Conservation (phyloP, 352 stramenopile genomes). For the Phytophthora fragariaefolia region DNA sequence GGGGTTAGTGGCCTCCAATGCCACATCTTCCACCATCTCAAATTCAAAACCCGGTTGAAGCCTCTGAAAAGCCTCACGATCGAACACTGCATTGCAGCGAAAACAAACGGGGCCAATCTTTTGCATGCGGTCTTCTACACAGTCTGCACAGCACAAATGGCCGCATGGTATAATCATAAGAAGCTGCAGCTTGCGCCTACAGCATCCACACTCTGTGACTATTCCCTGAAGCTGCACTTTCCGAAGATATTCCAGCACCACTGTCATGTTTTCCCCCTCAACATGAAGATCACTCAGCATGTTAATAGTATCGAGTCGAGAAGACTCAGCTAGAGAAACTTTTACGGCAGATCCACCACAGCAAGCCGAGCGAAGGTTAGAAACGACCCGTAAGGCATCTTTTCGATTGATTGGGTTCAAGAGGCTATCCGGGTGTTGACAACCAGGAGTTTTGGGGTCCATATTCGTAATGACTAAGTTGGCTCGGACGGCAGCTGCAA, state of each 20-base stretch:
- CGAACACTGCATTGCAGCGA: constrained; percentile 60
- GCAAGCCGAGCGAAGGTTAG: constrained; percentile 67
- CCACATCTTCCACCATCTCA: constrained; percentile 39
- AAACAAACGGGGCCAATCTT: constrained; percentile 57
- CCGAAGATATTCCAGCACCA: constrained; percentile 61
- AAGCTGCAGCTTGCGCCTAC: constrained; percentile 81
- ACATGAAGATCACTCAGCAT: constrained; percentile 49
- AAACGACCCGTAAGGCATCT: constrained; percentile 60
- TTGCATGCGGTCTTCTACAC: constrained; percentile 81
- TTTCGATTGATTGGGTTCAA: constrained; percentile 77
- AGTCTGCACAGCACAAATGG: constrained; percentile 93
- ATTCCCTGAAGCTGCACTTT: constrained; percentile 51
- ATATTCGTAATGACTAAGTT: constrained; percentile 85
- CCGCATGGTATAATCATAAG: constrained; percentile 94
- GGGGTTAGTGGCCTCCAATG: constrained; percentile 21
- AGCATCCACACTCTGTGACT: constrained; percentile 81
- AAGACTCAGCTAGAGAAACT: constrained; percentile 45
- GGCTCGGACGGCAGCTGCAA: constrained; percentile 61
- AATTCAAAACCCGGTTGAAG: constrained; percentile 90
- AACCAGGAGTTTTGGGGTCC: constrained; percentile 65
- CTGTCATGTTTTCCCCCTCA: constrained; percentile 46
- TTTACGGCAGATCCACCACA: constrained; percentile 61
- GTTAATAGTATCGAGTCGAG: constrained; percentile 72
- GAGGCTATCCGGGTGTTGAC: constrained; percentile 70
- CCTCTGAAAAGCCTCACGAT: constrained; percentile 91